Base-by-base conservation (phyloP, 1,284 basidiomycete species). In the Cryptococcus hybrid region DNA sequence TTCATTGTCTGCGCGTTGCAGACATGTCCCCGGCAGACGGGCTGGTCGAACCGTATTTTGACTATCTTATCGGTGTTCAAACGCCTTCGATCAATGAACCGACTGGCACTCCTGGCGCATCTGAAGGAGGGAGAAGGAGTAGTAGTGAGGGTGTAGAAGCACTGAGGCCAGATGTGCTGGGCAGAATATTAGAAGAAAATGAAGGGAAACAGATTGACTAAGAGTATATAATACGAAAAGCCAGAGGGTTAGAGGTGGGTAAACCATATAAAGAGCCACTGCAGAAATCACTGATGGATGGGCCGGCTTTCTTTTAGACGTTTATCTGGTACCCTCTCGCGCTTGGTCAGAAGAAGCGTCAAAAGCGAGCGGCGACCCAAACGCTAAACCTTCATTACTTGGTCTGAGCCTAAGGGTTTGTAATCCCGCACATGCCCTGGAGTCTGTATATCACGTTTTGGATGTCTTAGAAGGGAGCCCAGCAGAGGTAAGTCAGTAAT, bases 391-490 rank as follows among this genome's bases (percentile, higher is more conserved):
- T 0, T 97, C 93, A 3, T 77, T 98, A 34, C 82, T 99, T 7
- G 95, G 95, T 1, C 82, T 98, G 5, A 93, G 90, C 62, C 87
- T 98, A 83, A 85, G 95, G 13, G 84, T 97, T 70, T 98, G 89
- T 68, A 86, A 89, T 71, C 92, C 92, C 5, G 88, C 92, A 65
- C 83, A 85, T 52, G 89, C 92, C 13, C 81, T 91, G 24, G 91
- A 96, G 71, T 92, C 90, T 63, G 92, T 98, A 6, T 99, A 95
- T 94, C 95, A 99, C 77, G 92, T 99, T 48, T 82, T 99, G 52
- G 96, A 99, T 73, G 92, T 99, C 7, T 80, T 96, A 40, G 94
- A 98, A 76, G 93, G 92, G 15, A 92, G 89, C 60, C 96, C 96
- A 7, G 95, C 95, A 5, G 93, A 98, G 80, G 73, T 78, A 55